Evolutionary conservation across 1,284 basidiomycete genomes (phyloP).

Genomic region (Pholiota adiposa): DNA sequence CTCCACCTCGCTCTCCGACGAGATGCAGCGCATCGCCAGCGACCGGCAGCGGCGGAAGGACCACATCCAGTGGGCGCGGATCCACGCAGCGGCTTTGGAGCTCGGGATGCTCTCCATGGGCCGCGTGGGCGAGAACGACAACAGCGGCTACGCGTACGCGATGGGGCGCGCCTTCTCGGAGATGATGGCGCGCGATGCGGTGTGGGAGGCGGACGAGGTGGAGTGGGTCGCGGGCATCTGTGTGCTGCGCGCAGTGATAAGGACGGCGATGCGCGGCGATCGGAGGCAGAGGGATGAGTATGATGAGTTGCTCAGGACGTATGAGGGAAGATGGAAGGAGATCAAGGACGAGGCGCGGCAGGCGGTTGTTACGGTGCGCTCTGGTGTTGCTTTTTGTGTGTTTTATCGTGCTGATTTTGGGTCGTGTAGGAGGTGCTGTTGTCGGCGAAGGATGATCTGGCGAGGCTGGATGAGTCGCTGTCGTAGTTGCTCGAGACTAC

Average conservation of each 20-base stretch:
- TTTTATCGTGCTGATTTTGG: background rate
- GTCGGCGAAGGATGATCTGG: conserved; percentile 49
- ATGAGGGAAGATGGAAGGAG: conserved; percentile 65
- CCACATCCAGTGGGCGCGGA: conserved; percentile 62
- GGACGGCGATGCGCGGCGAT: conserved; percentile 48
- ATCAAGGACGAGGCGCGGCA: conserved; percentile 65
- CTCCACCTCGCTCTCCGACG: conserved; percentile 46
- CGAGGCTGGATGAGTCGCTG: conserved; percentile 41
- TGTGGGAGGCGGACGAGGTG: conserved; percentile 65
- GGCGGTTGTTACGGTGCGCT: conserved; percentile 51
- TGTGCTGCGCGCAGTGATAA: conserved; percentile 55
- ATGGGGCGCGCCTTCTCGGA: conserved; percentile 53
- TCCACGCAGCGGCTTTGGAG: conserved; percentile 63
- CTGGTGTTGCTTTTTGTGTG: background rate
- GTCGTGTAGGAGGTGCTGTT: conserved; percentile 45
- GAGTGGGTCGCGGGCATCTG: conserved; percentile 66
- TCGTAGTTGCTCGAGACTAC: no score
- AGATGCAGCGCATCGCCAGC: conserved; percentile 60
- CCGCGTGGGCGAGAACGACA: conserved; percentile 36
- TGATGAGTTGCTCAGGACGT: conserved; percentile 51
- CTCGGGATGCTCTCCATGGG: conserved; percentile 47
- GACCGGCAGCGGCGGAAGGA: conserved; percentile 61
- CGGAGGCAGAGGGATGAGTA: conserved; percentile 50
- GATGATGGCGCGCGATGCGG: conserved; percentile 58
- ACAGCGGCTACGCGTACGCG: conserved; percentile 42